Percentiles rank a stretch among this genome's conserved stretches.
phyloP scores from a whole-genome alignment of 139 green algal species.

The Picochlorum sp. region DNA sequence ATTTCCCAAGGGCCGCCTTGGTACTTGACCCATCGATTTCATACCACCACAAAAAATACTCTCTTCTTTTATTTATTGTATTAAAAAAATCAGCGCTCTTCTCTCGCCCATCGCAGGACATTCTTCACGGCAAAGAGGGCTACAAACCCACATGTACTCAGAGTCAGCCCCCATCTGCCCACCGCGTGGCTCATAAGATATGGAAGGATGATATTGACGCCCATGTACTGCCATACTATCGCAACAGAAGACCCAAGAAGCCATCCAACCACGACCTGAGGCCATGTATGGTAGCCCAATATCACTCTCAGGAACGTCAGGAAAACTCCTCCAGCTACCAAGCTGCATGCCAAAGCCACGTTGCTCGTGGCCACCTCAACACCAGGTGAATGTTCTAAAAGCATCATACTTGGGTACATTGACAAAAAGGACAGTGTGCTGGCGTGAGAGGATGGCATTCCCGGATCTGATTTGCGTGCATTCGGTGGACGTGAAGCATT shows the following conservation, averaged over 20 bases:
- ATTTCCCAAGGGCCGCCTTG: slow-evolving; percentile 54
- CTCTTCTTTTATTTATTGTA: too few relatives aligned
- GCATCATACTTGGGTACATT: slow-evolving; percentile 32
- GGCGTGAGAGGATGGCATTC: slow-evolving; percentile 63
- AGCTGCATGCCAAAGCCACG: background rate
- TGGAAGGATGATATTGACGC: background rate
- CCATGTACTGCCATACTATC: slow-evolving; percentile 6
- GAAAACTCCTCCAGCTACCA: background rate
- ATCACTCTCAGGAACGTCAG: slow-evolving; percentile 57
- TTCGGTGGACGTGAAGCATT: slow-evolving; percentile 51
- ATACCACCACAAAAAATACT: background rate
- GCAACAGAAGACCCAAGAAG: slow-evolving; percentile 32
- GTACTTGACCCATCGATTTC: slow-evolving; percentile 31
- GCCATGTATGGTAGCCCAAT: slow-evolving; percentile 57
- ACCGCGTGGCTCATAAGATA: background rate
- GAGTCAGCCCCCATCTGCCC: slow-evolving; percentile 4
- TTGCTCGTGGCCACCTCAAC: background rate
- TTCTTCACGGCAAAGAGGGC: slow-evolving; percentile 18
- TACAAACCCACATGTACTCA: slow-evolving; percentile 2
- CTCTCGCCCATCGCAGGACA: slow-evolving; percentile 8
- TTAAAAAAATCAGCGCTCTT: background rate
- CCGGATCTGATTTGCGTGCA: slow-evolving; percentile 53
- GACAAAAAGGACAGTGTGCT: slow-evolving; percentile 55
- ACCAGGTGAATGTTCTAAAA: background rate
- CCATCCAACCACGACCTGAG: slow-evolving; percentile 55